Evolutionary conservation across 2,329 filamentous ascomycete genomes (phyloP), one percentile per base, ranked within the genome.

Genomic region (Ophioceras dolichostomum): DNA sequence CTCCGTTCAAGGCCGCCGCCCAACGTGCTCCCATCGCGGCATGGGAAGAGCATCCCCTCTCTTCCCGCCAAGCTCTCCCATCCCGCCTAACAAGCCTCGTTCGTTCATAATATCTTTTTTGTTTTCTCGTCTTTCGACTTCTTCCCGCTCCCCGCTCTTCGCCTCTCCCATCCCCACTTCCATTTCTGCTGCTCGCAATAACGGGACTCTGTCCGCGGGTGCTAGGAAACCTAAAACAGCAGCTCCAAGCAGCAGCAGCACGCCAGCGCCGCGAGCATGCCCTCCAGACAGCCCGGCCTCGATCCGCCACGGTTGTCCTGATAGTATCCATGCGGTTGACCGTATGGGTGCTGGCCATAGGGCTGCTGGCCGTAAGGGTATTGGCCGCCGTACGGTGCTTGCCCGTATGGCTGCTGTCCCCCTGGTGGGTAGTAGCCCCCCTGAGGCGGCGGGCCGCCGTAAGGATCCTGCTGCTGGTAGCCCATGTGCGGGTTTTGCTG

Each of bases 171-270:
- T n/a, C n/a, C n/a, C n/a, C n/a, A n/a, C n/a, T n/a, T n/a, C n/a
- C n/a, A n/a, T n/a, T n/a, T n/a, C n/a, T n/a, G n/a, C n/a, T n/a
- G n/a, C n/a, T n/a, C n/a, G n/a, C n/a, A n/a, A n/a, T n/a, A n/a
- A n/a, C n/a, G n/a, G n/a, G n/a, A n/a, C n/a, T n/a, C n/a, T n/a
- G n/a, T n/a, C n/a, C n/a, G n/a, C n/a, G n/a, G n/a, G n/a, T n/a
- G n/a, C n/a, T n/a, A n/a, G n/a, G n/a, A n/a, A n/a, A n/a, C 22
- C 12, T 66, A 76, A 48, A 73, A 73, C n/a, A 75, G 49, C 17
- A 57, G 45, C 45, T 76, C 71, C 48, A 76, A 50, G 49, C 71
- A 76, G 55, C 71, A 76, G 51, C 71, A 76, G 52, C 70, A 74
- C 2, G 71, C 71, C 41, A 71, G 49, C 43, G 60, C 60, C 13